Percentiles rank a stretch among this genome's conserved stretches.
phyloP scores from a whole-genome alignment of 148 eudicot species.

The Bassia scoparia region DNA sequence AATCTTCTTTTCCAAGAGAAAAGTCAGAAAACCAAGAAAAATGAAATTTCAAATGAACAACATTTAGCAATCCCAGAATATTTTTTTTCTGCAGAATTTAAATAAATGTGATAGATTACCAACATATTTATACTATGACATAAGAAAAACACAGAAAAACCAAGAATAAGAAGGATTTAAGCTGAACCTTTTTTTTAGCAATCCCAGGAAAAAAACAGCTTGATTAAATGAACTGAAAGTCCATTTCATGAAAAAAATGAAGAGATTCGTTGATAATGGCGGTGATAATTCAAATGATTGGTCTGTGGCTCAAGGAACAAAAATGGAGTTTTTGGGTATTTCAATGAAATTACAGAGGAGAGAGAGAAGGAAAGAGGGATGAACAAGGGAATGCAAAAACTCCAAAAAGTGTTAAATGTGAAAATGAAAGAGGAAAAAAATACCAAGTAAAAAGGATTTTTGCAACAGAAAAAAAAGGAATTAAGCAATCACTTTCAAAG shows the following conservation, averaged over 20 bases:
- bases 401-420: no score
- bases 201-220: not conserved
- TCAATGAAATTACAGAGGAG: not conserved
- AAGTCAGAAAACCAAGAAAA: not conserved
- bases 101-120: no score
- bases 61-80: no score
- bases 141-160: no score
- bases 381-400: not conserved
- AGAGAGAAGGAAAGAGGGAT: not conserved
- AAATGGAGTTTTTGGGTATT: conserved; percentile 19
- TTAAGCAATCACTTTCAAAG: conserved; percentile 12
- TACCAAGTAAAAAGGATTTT: no score
- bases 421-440: not conserved
- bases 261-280: conserved; percentile 10
- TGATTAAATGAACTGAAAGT: conserved; percentile 9
- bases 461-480: not conserved
- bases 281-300: not conserved
- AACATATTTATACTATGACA: no score
- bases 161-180: no score
- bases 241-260: not conserved
- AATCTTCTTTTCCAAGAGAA: no score
- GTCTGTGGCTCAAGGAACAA: conserved; percentile 28
- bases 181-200: not conserved
- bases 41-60: no score
- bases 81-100: no score